Conservation (phyloP, 768 basidiomycete genomes). For the Boletus eberwhitei region DNA sequence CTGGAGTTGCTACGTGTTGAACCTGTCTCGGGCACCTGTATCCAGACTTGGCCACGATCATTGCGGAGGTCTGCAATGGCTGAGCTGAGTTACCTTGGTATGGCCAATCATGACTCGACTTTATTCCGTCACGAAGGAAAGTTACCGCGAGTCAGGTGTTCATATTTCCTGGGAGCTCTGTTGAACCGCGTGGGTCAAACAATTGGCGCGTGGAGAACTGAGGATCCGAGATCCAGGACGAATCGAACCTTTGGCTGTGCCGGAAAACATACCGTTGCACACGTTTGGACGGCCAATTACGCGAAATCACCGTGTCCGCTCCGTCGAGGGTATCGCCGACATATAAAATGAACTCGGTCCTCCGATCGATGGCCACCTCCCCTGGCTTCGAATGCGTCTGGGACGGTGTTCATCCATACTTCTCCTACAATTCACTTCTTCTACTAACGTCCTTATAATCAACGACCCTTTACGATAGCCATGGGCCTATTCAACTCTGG, state of each 20-base stretch:
- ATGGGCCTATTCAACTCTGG: constrained; percentile 28
- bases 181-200: constrained; percentile 18
- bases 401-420: constrained; percentile 20
- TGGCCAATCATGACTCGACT: constrained; percentile 15
- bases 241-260: constrained; percentile 7
- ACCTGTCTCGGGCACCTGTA: background rate
- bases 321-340: constrained; percentile 20
- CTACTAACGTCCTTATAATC: constrained; percentile 22
- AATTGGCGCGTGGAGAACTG: constrained; percentile 11
- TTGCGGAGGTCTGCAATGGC: constrained; percentile 13
- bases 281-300: constrained; percentile 16
- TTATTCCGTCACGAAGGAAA: constrained; percentile 9
- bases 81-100: constrained; percentile 7
- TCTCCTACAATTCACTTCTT: constrained; percentile 15
- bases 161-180: constrained; percentile 16
- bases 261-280: background rate
- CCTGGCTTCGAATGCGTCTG: constrained; percentile 19
- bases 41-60: constrained; percentile 22
- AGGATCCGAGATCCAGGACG: background rate
- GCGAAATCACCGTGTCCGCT: constrained; percentile 22
- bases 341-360: constrained; percentile 25
- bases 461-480: constrained; percentile 18
- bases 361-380: constrained; percentile 17
- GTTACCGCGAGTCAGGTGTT: constrained; percentile 7
- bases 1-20: background rate